Conservation (phyloP, 129 eudicot genomes). For the Tagetes patula region DNA sequence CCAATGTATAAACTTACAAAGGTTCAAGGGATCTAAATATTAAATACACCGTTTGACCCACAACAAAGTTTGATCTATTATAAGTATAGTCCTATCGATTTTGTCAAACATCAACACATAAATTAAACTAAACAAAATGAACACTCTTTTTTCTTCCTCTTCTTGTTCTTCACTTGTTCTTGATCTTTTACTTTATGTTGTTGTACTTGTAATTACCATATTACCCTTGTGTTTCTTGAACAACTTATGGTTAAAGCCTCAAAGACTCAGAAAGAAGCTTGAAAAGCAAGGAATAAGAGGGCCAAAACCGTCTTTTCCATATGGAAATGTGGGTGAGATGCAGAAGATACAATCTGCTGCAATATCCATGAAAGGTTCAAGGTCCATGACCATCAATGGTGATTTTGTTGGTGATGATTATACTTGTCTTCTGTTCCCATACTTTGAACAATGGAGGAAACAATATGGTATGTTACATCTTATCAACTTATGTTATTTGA, state of each 20-base stretch:
- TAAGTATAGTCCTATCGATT: constrained; percentile 14
- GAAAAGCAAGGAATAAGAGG: constrained; percentile 70
- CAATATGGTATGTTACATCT: constrained; percentile 52
- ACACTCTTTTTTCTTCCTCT: not conserved
- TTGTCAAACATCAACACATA: constrained; percentile 24
- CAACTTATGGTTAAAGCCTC: constrained; percentile 48
- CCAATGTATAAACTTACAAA: constrained; percentile 20
- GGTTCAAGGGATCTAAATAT: not conserved
- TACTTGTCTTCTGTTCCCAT: constrained; percentile 71
- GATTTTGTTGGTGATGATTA: constrained; percentile 80
- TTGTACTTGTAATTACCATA: constrained; percentile 24
- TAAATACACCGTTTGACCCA: not conserved
- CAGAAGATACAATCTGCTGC: constrained; percentile 60
- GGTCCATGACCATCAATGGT: constrained; percentile 25
- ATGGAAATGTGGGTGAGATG: constrained; percentile 81
- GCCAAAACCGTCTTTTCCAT: constrained; percentile 61
- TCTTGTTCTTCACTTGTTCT: constrained; percentile 24
- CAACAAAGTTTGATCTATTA: not conserved
- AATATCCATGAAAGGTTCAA: constrained; percentile 19
- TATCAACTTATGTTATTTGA: not conserved
- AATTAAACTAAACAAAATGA: constrained; percentile 19
- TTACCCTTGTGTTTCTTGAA: constrained; percentile 37
- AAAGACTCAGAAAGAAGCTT: constrained; percentile 55
- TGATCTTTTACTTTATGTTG: constrained; percentile 26
- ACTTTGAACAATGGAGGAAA: constrained; percentile 90